phyloP scores from a whole-genome alignment of 2,329 filamentous ascomycete species.

The Fusarium austroafricanum region DNA sequence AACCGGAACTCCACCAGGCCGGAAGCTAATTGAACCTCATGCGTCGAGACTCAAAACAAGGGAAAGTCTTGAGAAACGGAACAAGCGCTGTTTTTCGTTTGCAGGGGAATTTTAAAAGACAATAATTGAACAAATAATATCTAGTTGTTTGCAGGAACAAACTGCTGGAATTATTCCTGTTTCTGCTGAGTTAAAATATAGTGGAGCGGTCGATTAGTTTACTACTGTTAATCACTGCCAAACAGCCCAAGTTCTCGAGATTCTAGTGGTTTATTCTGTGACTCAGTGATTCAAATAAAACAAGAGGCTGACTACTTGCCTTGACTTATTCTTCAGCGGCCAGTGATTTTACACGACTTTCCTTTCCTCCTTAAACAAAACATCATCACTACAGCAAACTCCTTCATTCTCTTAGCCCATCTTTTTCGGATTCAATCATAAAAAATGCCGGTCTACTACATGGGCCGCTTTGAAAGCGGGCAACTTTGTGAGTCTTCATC shows the following conservation, averaged over 20 bases:
- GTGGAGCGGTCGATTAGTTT: not conserved
- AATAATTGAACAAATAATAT: too few relatives aligned
- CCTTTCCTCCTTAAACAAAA: not conserved
- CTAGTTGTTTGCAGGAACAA: too few relatives aligned
- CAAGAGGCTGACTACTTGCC: too few relatives aligned
- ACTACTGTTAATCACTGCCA: not conserved
- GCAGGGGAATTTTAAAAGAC: too few relatives aligned
- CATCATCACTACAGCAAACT: not conserved
- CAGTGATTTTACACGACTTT: not conserved
- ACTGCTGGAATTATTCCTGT: not conserved
- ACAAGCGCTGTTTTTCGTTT: not conserved
- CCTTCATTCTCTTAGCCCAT: not conserved
- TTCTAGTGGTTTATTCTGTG: too few relatives aligned
- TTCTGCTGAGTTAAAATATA: too few relatives aligned
- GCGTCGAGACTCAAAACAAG: not conserved
- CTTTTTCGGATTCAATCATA: not conserved
- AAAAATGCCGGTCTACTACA: not conserved
- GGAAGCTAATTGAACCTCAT: not conserved
- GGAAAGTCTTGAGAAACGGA: not conserved
- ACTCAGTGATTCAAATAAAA: too few relatives aligned
- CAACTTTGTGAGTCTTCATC: not conserved
- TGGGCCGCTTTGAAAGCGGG: not conserved
- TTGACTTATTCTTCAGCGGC: too few relatives aligned
- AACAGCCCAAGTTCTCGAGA: too few relatives aligned
- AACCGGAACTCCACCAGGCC: not conserved